Percentiles rank a stretch among this genome's conserved stretches.
phyloP scores from a whole-genome alignment of 2,329 filamentous ascomycete genomes.

The Thielaviopsis ethacetica region DNA sequence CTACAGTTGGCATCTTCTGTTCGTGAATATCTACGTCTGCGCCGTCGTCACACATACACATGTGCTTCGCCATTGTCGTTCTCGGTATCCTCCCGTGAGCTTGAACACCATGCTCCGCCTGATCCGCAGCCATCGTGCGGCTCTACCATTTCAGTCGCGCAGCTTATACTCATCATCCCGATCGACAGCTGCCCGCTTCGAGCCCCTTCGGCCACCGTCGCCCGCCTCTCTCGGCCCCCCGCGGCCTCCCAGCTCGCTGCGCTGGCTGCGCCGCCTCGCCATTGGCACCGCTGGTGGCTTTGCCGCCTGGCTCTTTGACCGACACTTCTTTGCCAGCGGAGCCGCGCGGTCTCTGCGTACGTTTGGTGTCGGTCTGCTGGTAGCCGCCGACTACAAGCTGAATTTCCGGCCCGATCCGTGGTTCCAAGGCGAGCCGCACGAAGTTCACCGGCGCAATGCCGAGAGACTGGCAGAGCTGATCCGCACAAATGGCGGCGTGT shows the following conservation, averaged over 20 bases:
- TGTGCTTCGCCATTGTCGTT: background rate
- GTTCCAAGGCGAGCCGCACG: constrained; percentile 54
- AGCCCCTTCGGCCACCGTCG: constrained; percentile 57
- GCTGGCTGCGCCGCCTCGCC: constrained; percentile 61
- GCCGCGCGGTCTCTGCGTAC: constrained; percentile 66
- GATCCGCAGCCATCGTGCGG: background rate
- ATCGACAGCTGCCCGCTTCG: constrained; percentile 24
- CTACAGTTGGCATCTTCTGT: too few species aligned
- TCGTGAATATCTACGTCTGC: background rate
- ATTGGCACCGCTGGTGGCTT: constrained; percentile 44
- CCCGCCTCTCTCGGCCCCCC: constrained; percentile 65
- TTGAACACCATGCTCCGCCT: background rate
- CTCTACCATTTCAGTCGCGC: background rate
- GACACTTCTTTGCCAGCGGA: constrained; percentile 60
- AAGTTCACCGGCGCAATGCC: constrained; percentile 71
- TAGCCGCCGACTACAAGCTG: constrained; percentile 88
- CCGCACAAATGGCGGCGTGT: constrained; percentile 75
- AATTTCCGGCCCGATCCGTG: constrained; percentile 77
- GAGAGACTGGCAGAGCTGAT: constrained; percentile 69
- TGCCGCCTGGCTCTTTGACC: constrained; percentile 51
- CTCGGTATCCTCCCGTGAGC: background rate
- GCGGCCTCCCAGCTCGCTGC: constrained; percentile 43
- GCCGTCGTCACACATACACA: background rate
- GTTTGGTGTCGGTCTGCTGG: constrained; percentile 60
- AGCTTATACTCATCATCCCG: background rate